Conservation (phyloP, 2,329 filamentous ascomycete species). For the Fusarium chaquense region DNA sequence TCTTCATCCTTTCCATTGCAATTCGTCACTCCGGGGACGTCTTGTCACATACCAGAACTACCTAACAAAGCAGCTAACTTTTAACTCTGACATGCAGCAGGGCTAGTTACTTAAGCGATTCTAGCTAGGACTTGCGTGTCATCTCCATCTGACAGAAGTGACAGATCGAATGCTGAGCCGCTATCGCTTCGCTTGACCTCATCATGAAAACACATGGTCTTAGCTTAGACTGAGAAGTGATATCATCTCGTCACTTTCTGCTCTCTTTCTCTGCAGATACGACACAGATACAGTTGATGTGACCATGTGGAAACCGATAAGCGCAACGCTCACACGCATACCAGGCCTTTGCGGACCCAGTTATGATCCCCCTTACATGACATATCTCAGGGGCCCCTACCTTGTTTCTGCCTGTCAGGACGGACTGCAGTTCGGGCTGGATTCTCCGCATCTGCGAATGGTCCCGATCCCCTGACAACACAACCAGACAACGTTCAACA, state of each 20-base stretch:
- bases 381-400: neutral
- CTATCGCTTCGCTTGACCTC: neutral
- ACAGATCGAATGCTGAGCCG: neutral
- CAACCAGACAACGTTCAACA: neutral
- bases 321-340: conserved; percentile 4
- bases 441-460: conserved; percentile 27
- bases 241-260: conserved; percentile 25
- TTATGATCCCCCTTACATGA: conserved; percentile 30
- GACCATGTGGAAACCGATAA: conserved; percentile 36
- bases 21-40: conserved; percentile 9
- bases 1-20: neutral
- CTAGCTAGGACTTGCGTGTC: conserved; percentile 3
- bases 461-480: conserved; percentile 5
- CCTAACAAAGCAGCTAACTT: neutral
- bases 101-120: neutral
- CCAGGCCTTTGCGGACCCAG: conserved; percentile 1
- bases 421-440: conserved; percentile 8
- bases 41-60: conserved; percentile 29
- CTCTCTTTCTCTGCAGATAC: neutral
- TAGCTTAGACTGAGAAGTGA: conserved; percentile 22
- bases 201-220: conserved; percentile 20
- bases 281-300: neutral
- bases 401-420: neutral
- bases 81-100: neutral
- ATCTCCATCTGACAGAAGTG: conserved; percentile 12